phyloP scores from a whole-genome alignment of 2,329 filamentous ascomycete species.

The Calonectria hongkongensis region DNA sequence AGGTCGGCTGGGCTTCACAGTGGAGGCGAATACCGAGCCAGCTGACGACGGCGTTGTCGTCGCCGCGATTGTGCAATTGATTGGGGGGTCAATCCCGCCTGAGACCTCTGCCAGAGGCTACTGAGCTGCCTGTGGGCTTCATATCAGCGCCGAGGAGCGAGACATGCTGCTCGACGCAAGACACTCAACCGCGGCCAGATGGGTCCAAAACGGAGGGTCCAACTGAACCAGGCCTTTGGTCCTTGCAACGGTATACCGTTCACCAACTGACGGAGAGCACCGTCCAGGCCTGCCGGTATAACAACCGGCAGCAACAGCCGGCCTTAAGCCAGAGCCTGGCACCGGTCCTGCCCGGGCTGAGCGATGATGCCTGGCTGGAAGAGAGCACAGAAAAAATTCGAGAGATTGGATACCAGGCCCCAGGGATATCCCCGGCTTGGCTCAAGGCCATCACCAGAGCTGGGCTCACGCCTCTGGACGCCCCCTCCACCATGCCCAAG shows the following conservation, averaged over 20 bases:
- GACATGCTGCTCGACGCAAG: constrained; percentile 39
- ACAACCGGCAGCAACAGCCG: constrained; percentile 53
- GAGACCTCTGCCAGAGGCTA: constrained; percentile 39
- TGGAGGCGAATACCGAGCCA: constrained; percentile 43
- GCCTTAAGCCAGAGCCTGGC: constrained; percentile 50
- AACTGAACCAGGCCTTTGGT: constrained; percentile 28
- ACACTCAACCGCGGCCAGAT: constrained; percentile 20
- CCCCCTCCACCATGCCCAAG: constrained; percentile 52
- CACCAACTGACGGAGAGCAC: constrained; percentile 33
- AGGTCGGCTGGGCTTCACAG: constrained; percentile 43
- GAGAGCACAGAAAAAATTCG: constrained; percentile 51
- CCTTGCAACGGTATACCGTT: constrained; percentile 27
- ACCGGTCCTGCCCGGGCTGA: constrained; percentile 54
- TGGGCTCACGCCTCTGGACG: constrained; percentile 42
- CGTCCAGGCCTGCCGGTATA: constrained; percentile 44
- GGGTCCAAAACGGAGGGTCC: constrained; percentile 32
- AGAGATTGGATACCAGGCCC: constrained; percentile 52
- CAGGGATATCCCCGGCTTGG: constrained; percentile 52
- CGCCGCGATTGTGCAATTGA: constrained; percentile 39
- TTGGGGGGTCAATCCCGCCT: constrained; percentile 32
- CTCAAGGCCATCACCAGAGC: constrained; percentile 39
- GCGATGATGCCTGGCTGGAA: constrained; percentile 49
- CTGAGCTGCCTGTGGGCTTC: constrained; percentile 32
- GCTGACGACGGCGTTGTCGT: constrained; percentile 42
- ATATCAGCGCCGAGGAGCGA: constrained; percentile 37